Evolutionary conservation across 768 basidiomycete genomes (phyloP), one percentile per base, ranked within the genome.

Genomic region (Boletus coccyginus): DNA sequence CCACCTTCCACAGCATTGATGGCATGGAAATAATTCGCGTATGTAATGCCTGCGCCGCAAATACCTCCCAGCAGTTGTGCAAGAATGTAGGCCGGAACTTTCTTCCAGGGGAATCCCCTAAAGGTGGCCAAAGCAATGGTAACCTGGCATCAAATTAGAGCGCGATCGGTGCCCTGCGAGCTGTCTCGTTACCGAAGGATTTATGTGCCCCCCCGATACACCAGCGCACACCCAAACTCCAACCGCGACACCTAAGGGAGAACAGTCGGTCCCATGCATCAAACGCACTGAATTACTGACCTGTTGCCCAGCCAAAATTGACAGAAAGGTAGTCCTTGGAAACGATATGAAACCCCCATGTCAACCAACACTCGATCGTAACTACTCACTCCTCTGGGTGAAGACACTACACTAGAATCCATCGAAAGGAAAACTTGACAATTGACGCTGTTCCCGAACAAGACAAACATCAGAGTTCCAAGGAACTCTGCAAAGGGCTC

Each of bases 101-200:
- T 91, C 62, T 76, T 78, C 85, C 84, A 86, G 0, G 89, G 87
- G 70, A 91, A 90, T 29, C 80, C 81, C 58, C 88, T 81, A 70
- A 84, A 87, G 2, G 80, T 71, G 11, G 86, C 86, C 27, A 88
- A 67, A 14, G 81, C 77, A 42, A 91, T 65, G 6, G 90, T 91
- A 32, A 90, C 74, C 83, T 85, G 33, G 19, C 46, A 39, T 9
- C 11, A 32, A 33, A 48, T 41, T 32, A 47, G 46, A 44, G 33
- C 6, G 12, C 14, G 45, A 45, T 50, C n/a, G 17, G 36, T 32
- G 32, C 4, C 24, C 24, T 12, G 32, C 9, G 16, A 69, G 12
- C 24, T 32, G 41, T 14, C 12, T 46, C 12, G 74, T 46, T 69
- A 83, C 85, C 43, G 84, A 82, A 46, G 87, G 86, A 65, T 87